These are phyloP conservation scores for Candida rishiriensis DNA, from an alignment of 805 yeast species.

Conservation along the genomic window DNA sequence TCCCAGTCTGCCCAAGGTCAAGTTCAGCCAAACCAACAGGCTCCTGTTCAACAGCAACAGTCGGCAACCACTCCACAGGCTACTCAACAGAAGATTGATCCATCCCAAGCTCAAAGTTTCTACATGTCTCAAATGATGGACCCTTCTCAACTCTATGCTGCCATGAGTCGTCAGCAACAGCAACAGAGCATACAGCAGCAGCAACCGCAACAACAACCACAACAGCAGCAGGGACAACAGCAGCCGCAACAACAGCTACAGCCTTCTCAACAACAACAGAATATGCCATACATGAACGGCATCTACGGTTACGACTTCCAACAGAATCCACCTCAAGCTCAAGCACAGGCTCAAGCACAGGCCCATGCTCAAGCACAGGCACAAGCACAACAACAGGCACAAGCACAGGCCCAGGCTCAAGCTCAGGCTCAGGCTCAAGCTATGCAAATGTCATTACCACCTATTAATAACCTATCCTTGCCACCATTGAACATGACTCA, in stretches of 20 bases:
- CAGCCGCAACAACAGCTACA: slow-evolving; percentile 14
- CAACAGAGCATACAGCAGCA: slow-evolving; percentile 14
- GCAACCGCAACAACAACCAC: slow-evolving; percentile 8
- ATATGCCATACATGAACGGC: not conserved
- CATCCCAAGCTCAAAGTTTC: slow-evolving; percentile 16
- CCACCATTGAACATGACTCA: slow-evolving; percentile 30
- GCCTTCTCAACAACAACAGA: slow-evolving; percentile 14
- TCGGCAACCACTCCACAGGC: not conserved
- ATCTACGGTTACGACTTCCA: too few species aligned
- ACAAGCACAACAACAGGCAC: slow-evolving; percentile 12
- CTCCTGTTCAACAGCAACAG: slow-evolving; percentile 5
- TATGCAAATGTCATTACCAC: slow-evolving; percentile 23
- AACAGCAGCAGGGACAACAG: slow-evolving; percentile 11
- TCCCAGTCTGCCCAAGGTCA: slow-evolving; percentile 2
- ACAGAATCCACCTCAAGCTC: slow-evolving; percentile 13
- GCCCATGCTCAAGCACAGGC: slow-evolving; percentile 14
- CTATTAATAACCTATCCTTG: slow-evolving; percentile 28
- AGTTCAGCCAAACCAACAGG: slow-evolving; percentile 6
- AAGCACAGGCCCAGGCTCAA: slow-evolving; percentile 13
- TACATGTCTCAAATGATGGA: slow-evolving; percentile 22
- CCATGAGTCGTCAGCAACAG: slow-evolving; percentile 20
- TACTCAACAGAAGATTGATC: slow-evolving; percentile 14
- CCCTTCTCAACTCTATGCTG: slow-evolving; percentile 19
- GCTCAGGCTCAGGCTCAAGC: slow-evolving; percentile 14
- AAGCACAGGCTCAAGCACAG: slow-evolving; percentile 16